Base-by-base conservation (phyloP, 2,329 filamentous ascomycete genomes). In the Ilyonectria destructans region DNA sequence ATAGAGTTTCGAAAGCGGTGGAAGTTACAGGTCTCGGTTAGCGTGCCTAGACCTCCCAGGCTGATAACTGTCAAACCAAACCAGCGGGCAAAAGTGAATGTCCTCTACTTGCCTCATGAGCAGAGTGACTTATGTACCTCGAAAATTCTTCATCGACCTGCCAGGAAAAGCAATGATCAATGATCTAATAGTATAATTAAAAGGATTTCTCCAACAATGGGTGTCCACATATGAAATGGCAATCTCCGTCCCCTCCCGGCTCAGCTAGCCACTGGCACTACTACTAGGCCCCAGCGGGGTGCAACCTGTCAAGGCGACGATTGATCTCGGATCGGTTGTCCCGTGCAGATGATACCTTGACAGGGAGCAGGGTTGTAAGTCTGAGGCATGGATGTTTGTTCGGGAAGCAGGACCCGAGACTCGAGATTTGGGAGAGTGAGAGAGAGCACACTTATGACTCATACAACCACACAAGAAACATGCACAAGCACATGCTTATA, bases 401-500 rank as follows among this genome's bases (percentile, higher is more conserved):
- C 62, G 49, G 71, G 71, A 67, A 49, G 46, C 40, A 69, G 26
- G 33, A 49, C 19, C 21, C 40, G 43, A 7, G 57, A 40, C 58
- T 45, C 58, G 35, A 71, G 61, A 40, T 40, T 13, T 40, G 35
- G 35, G 35, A 40, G 35, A 40, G 35, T 40, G 26, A 26, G 26
- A n/a, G n/a, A n/a, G n/a, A n/a, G n/a, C n/a, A n/a, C n/a, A n/a
- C n/a, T n/a, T n/a, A n/a, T n/a, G n/a, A n/a, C n/a, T n/a, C n/a
- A 15, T 13, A 40, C 35, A 40, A 40, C 13, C 35, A 40, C 35
- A 40, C 35, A 40, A 40, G 35, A 40, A 40, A 40, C 35, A 15
- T 26, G 35, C 35, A 37, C 33, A 15, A 13, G 35, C 35, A 40
- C 12, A 40, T 40, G 12, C 35, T 40, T 40, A 40, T 15, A 17